Evolutionary conservation across 2,329 filamentous ascomycete genomes (phyloP), one percentile per base, ranked within the genome.

Genomic region (Corynespora cassiicola): DNA sequence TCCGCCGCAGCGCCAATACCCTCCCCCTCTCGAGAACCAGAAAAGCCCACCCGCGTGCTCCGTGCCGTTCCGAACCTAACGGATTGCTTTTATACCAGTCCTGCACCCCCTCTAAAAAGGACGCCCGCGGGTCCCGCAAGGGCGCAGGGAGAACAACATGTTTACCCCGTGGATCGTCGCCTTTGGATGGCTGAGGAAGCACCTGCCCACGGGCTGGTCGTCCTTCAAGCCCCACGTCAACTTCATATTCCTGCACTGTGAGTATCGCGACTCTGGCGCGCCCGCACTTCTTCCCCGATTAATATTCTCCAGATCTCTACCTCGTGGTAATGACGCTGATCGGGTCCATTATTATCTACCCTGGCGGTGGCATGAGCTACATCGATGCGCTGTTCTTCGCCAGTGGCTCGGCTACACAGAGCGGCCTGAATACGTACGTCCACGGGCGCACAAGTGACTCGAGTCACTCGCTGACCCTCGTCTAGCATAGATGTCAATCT

Each of bases 361-460:
- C 79, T 12, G 74, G 73, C 4, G 80, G 81, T 17, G 71, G 82
- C 11, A 66, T 96, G 42, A 47, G 68, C 2, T 99, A 95, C 60
- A 88, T 94, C 54, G 91, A 99, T 74, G 85, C 90, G 2, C 79
- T 99, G 11, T 89, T 95, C 75, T 89, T 96, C 56, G 81, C 87
- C n/a, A 84, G 82, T 36, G 92, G 94, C 33, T 77, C 88, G 40
- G 86, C 90, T 47, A 97, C 92, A 0, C 94, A 99, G 70, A 95
- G 90, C 48, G 94, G 94, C 1, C 74, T 99, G 46, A 99, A 99
- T 66, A 89, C 92, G 71, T 75, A 55, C 21, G 71, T 42, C 4
- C 14, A 15, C 9, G 15, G 14, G 12, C n/a, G n/a, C n/a, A n/a
- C n/a, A n/a, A n/a, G n/a, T n/a, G n/a, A n/a, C n/a, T n/a, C 25